Percentiles rank a stretch among this genome's conserved stretches.
Conservation (phyloP, 352 stramenopile species). For the Globisporangium okanoganense region DNA sequence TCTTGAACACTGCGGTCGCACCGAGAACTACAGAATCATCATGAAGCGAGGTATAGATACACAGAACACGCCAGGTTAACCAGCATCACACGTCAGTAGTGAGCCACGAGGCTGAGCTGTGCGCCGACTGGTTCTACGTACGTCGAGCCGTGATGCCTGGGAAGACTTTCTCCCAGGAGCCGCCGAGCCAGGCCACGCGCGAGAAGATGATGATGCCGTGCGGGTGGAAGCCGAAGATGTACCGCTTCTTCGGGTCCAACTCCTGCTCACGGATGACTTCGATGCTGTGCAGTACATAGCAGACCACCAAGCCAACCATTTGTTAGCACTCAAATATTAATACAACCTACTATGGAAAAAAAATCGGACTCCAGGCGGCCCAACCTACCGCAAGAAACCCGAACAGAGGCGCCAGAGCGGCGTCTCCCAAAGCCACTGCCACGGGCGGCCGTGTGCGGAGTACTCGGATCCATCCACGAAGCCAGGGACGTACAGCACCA, state of each 20-base stretch:
- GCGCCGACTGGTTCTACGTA: conserved; percentile 17
- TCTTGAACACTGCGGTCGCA: conserved; percentile 69
- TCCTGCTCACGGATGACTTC: conserved; percentile 64
- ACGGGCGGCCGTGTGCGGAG: conserved; percentile 29
- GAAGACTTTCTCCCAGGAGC: conserved; percentile 73
- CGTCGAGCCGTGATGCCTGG: conserved; percentile 44
- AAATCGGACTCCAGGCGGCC: no score
- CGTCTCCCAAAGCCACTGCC: conserved; percentile 28
- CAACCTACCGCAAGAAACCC: conserved; percentile 42
- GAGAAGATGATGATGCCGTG: conserved; percentile 78
- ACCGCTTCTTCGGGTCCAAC: conserved; percentile 62
- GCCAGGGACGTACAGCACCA: conserved; percentile 47
- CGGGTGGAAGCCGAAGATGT: conserved; percentile 73
- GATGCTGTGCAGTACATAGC: conserved; percentile 17
- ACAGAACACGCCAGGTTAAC: conserved; percentile 1
- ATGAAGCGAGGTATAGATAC: neutral
- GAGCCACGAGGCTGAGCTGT: no score
- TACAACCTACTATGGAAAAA: neutral
- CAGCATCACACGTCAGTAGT: conserved; percentile 2
- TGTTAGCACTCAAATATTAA: neutral
- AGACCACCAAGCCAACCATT: neutral
- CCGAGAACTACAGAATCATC: conserved; percentile 50
- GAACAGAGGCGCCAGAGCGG: conserved; percentile 43
- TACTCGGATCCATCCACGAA: conserved; percentile 37
- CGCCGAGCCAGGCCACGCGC: conserved; percentile 56